Percentiles rank a stretch among this genome's conserved stretches.
Evolutionary conservation across 2,329 filamentous ascomycete genomes (phyloP).

Genomic region (Thermoascus crustaceus): DNA sequence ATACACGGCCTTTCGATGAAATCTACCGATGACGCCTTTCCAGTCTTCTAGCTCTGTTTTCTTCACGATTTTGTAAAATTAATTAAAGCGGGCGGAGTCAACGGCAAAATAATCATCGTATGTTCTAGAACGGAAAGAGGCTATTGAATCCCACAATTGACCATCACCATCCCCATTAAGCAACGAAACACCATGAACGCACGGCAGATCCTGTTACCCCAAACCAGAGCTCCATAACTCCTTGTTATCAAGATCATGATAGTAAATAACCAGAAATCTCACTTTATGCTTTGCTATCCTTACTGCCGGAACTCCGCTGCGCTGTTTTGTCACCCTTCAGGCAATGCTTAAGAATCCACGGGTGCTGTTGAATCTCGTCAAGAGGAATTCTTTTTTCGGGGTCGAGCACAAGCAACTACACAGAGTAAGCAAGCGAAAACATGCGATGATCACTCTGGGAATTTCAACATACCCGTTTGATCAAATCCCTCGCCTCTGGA

Average conservation of each 20-base stretch:
- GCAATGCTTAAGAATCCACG: slow-evolving; percentile 97
- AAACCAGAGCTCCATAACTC: slow-evolving; percentile 1
- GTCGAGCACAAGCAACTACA: slow-evolving; percentile 75
- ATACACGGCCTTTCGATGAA: slow-evolving; percentile 93
- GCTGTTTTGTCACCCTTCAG: slow-evolving; percentile 44
- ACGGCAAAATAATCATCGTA: background rate
- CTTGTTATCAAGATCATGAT: too few relatives aligned
- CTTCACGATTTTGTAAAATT: background rate
- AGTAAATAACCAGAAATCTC: too few relatives aligned
- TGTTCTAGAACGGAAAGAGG: background rate
- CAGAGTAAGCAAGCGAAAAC: slow-evolving; percentile 14
- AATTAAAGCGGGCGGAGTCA: background rate
- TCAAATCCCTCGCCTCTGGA: slow-evolving; percentile 80
- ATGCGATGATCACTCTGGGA: background rate
- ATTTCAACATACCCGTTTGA: slow-evolving; percentile 61
- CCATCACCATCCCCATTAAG: too few relatives aligned
- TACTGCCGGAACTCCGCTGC: slow-evolving; percentile 35
- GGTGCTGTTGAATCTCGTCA: slow-evolving; percentile 79
- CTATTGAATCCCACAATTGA: too few relatives aligned
- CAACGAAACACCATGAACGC: background rate
- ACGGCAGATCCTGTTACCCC: background rate
- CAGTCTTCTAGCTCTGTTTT: background rate
- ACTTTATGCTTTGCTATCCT: slow-evolving; percentile 24
- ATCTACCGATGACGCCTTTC: slow-evolving; percentile 60
- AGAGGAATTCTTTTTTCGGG: slow-evolving; percentile 88